phyloP scores from a whole-genome alignment of 495 filamentous ascomycete species.

The Hypoxylon crocopeplum region DNA sequence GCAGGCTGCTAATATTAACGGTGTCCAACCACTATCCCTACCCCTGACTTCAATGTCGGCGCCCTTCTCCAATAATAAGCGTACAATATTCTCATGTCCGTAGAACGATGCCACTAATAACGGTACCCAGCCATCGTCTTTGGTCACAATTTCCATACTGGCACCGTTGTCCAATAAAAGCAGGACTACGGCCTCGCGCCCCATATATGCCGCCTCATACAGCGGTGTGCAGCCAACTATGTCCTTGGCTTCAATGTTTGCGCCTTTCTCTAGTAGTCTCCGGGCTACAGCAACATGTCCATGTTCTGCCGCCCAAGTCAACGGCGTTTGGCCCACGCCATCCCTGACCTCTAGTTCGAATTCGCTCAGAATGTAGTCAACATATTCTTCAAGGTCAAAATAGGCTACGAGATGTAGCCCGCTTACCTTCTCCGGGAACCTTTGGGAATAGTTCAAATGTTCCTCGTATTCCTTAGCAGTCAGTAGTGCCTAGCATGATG shows the following conservation, averaged over 20 bases:
- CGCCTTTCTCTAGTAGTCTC: neutral
- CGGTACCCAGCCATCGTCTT: too few species aligned
- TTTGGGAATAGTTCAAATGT: neutral
- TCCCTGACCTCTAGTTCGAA: neutral
- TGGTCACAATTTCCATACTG: neutral
- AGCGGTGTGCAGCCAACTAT: conserved; percentile 1
- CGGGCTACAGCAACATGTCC: neutral
- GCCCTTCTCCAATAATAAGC: too few species aligned
- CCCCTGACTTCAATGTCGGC: too few species aligned
- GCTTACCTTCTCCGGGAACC: neutral
- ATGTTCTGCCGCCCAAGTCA: conserved; percentile 14
- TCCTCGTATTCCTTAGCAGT: conserved; percentile 9
- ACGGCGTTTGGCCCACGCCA: conserved; percentile 13
- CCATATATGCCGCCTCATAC: conserved; percentile 3
- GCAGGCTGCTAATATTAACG: neutral
- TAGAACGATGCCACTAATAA: too few species aligned
- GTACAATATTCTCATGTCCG: too few species aligned
- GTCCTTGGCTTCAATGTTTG: neutral
- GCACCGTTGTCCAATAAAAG: neutral
- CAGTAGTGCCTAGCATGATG: conserved; percentile 11
- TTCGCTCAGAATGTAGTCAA: too few species aligned
- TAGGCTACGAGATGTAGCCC: conserved; percentile 38
- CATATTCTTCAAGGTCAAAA: conserved; percentile 23
- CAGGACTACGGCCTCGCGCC: conserved; percentile 14
- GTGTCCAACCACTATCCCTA: neutral